These are phyloP conservation scores for Trichoderma asperelloides DNA, from an alignment of 495 filamentous ascomycete genomes.

Conservation along the genomic window DNA sequence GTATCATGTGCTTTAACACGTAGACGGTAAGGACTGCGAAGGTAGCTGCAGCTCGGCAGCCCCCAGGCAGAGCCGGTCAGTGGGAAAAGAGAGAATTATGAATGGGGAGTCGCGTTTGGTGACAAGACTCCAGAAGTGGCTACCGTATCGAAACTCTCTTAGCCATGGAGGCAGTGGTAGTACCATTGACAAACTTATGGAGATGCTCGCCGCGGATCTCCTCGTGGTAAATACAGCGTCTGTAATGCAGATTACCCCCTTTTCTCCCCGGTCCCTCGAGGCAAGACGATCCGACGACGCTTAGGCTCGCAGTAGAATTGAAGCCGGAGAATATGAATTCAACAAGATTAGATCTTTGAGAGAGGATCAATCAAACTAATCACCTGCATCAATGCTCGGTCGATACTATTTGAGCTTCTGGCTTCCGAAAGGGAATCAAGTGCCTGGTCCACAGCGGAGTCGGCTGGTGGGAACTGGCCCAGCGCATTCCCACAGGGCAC, in stretches of 20 bases:
- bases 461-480: constrained; percentile 4
- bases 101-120: not conserved
- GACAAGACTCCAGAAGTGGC: not conserved
- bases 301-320: not conserved
- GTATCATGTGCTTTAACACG: not conserved
- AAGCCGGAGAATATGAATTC: constrained; percentile 1
- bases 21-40: not conserved
- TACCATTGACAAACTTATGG: not conserved
- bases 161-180: not conserved
- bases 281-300: not conserved
- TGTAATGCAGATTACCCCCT: not conserved
- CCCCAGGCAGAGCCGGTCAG: not conserved
- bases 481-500: constrained; percentile 7
- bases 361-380: constrained; percentile 4
- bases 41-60: not conserved
- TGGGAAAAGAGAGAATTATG: not conserved
- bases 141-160: not conserved
- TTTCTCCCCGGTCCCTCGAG: not conserved
- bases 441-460: constrained; percentile 7
- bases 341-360: constrained; percentile 6
- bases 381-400: constrained; percentile 4
- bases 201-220: not conserved
- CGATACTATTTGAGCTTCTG: constrained; percentile 3
- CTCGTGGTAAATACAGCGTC: not conserved
- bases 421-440: constrained; percentile 1